Conservation (phyloP, 768 basidiomycete species). For the Auricularia cornea region DNA sequence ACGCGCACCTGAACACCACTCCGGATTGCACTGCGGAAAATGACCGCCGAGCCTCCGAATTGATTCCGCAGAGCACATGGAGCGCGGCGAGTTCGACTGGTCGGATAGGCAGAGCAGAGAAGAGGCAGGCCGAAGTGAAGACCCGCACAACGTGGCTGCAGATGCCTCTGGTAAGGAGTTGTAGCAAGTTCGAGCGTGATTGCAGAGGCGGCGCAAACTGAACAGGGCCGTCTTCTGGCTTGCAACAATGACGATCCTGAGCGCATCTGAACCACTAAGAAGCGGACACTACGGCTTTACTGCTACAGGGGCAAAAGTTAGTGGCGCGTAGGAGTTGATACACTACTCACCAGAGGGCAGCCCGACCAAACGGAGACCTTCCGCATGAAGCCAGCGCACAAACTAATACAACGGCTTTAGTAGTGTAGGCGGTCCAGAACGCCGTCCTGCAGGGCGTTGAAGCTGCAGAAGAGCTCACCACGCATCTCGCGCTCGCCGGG, state of each 20-base stretch:
- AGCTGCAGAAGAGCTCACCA: slow-evolving; percentile 39
- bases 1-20: too few relatives aligned
- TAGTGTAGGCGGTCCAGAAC: slow-evolving; percentile 73
- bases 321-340: background rate
- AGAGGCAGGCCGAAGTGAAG: slow-evolving; percentile 47
- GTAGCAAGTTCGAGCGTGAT: slow-evolving; percentile 32
- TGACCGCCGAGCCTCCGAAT: too few relatives aligned
- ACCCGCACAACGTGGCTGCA: slow-evolving; percentile 39
- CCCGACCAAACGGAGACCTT: slow-evolving; percentile 65
- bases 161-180: slow-evolving; percentile 23
- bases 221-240: slow-evolving; percentile 42
- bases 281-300: slow-evolving; percentile 47
- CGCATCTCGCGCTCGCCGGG: too few relatives aligned
- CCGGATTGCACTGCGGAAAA: too few relatives aligned
- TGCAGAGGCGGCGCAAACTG: slow-evolving; percentile 38
- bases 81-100: slow-evolving; percentile 29
- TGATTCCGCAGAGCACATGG: slow-evolving; percentile 69
- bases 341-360: slow-evolving; percentile 59
- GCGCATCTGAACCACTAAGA: slow-evolving; percentile 36
- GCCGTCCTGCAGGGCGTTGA: slow-evolving; percentile 84
- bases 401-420: slow-evolving; percentile 56
- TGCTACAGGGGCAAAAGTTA: slow-evolving; percentile 22
- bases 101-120: slow-evolving; percentile 27
- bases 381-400: slow-evolving; percentile 77
- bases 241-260: slow-evolving; percentile 58